phyloP scores from a whole-genome alignment of 352 stramenopile genomes.

The Phytophthora multivora region DNA sequence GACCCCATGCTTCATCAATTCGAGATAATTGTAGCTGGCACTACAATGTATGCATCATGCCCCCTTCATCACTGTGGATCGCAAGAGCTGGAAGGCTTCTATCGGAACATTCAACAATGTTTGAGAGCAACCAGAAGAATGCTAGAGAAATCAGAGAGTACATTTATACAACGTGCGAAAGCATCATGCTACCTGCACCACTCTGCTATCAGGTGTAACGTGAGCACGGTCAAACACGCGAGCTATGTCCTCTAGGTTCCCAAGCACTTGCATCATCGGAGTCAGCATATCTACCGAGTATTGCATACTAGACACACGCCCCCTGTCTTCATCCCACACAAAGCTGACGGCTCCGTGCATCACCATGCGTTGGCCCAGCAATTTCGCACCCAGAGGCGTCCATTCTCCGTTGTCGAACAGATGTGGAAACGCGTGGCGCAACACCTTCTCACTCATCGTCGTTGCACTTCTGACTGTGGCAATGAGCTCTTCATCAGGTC shows the following conservation, averaged over 20 bases:
- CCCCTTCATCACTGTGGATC: too few relatives aligned
- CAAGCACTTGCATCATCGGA: slow-evolving; percentile 4
- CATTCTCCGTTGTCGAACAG: slow-evolving; percentile 3
- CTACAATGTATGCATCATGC: too few relatives aligned
- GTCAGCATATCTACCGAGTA: slow-evolving; percentile 6
- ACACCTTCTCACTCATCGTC: slow-evolving; percentile 9
- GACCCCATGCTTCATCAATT: too few relatives aligned
- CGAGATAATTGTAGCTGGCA: too few relatives aligned
- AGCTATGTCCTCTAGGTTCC: slow-evolving; percentile 3
- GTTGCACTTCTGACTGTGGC: slow-evolving; percentile 5
- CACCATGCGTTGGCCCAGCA: slow-evolving; percentile 1
- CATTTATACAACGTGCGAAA: too few relatives aligned
- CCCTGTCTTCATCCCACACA: not conserved
- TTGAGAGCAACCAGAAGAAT: not conserved
- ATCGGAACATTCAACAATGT: too few relatives aligned
- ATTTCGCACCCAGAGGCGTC: not conserved
- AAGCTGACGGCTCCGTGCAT: not conserved
- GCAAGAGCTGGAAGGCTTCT: not conserved
- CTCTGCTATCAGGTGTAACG: not conserved
- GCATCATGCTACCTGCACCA: not conserved
- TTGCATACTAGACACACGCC: not conserved
- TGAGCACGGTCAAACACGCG: slow-evolving; percentile 1
- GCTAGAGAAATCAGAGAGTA: not conserved
- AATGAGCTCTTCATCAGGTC: not conserved
- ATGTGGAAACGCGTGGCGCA: slow-evolving; percentile 1